Base-by-base conservation (phyloP, 2,329 filamentous ascomycete genomes). In the Paecilomyces dactylethromorphus region DNA sequence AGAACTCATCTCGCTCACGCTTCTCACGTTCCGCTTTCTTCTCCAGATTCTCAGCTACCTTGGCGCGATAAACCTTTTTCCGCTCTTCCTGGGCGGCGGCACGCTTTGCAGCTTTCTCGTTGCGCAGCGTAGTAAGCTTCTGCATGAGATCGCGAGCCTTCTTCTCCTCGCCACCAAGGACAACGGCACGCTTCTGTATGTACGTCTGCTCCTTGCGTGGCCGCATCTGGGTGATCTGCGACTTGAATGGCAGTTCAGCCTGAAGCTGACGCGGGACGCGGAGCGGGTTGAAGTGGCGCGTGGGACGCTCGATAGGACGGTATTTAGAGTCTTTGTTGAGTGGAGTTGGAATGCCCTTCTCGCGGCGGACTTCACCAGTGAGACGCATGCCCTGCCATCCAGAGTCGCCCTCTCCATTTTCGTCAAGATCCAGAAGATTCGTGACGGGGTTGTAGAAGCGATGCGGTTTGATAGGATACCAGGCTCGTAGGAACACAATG, bases 391-490 rank as follows among this genome's bases (percentile, higher is more conserved):
- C 87, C 69, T 89, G 85, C 94, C 94, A 97, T 10, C 79, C 78
- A 24, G 56, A 66, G 35, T 74, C 69, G 24, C 65, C 71, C 8
- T 67, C 63, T 3, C 58, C 60, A 13, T 68, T 71, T 15, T 72
- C 71, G 13, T 77, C 71, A 3, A 75, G 67, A 61, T 90, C 91
- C 60, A 97, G 83, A 45, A 97, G 84, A 76, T 99, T 96, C 60
- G 91, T 94, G 57, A 95, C 92, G 1, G 92, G 90, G 76, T 97
- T 97, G 81, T 97, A 97, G 84, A 96, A 99, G 59, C 92, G 88
- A 75, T 92, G 92, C 1, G 94, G 94, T 70, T 92, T 92, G 75
- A 99, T 87, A 10, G 94, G 91, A 76, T 95, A 97, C 95, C 95
- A 99, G 1, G 94, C 93, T 54, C 94, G 86, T 45, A 99, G 78